Evolutionary conservation across 2,329 filamentous ascomycete genomes (phyloP).

Genomic region (Verticillium tricorpus): DNA sequence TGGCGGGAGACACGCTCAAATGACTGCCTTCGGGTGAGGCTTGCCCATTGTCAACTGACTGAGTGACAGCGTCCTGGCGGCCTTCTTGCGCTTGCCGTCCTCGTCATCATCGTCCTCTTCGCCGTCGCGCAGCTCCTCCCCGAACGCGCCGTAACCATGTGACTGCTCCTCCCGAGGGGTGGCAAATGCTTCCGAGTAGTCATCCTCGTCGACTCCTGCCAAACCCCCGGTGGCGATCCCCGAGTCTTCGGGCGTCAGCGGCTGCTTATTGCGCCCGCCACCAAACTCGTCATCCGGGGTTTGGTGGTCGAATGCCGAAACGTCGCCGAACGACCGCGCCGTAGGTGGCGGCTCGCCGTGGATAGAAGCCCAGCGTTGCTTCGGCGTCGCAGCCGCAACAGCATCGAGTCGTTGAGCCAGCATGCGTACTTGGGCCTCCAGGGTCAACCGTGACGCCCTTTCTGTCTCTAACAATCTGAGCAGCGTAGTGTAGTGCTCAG

Average conservation of each 20-base stretch:
- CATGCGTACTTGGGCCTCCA: slow-evolving; percentile 53
- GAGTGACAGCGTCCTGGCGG: slow-evolving; percentile 60
- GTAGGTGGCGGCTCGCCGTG: slow-evolving; percentile 26
- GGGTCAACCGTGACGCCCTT: slow-evolving; percentile 47
- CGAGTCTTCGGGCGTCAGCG: slow-evolving; percentile 23
- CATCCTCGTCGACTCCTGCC: slow-evolving; percentile 31
- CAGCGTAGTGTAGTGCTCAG: slow-evolving; percentile 46
- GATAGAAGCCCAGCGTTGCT: slow-evolving; percentile 9
- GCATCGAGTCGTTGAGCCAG: slow-evolving; percentile 44
- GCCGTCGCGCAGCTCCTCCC: slow-evolving; percentile 37
- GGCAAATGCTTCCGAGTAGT: slow-evolving; percentile 44
- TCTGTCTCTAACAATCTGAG: slow-evolving; percentile 51
- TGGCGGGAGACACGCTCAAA: neutral
- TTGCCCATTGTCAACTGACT: slow-evolving; percentile 52
- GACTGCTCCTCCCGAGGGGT: slow-evolving; percentile 45
- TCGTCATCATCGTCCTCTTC: slow-evolving; percentile 32
- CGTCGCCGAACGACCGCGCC: slow-evolving; percentile 28
- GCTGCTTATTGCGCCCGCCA: slow-evolving; percentile 12
- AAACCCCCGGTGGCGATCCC: slow-evolving; percentile 24
- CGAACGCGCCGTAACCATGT: slow-evolving; percentile 28
- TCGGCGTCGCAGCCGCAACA: slow-evolving; percentile 34
- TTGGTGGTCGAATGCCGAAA: slow-evolving; percentile 38
- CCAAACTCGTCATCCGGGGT: slow-evolving; percentile 29
- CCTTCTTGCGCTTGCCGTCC: slow-evolving; percentile 40
- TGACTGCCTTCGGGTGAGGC: slow-evolving; percentile 4